Evolutionary conservation across 1,139 yeast species (phyloP).

Genomic region (Pichia sp.): DNA sequence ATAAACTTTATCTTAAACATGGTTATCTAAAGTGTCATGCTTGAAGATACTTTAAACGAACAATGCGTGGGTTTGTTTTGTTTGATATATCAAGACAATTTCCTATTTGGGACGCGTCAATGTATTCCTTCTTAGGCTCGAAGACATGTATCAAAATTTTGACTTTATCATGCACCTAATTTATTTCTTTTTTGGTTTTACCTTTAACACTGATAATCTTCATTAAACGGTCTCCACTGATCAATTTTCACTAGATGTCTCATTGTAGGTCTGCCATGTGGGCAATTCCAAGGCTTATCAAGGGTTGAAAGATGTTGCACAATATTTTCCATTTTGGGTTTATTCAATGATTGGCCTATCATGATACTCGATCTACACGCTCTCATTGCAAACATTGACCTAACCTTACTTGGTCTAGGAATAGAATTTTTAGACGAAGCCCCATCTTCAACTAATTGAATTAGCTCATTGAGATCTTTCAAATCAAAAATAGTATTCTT

Average conservation of each 20-base stretch:
- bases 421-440: constrained; percentile 37
- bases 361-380: constrained; percentile 94
- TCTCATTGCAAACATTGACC: constrained; percentile 87
- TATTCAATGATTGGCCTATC: constrained; percentile 76
- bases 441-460: constrained; percentile 51
- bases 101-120: constrained; percentile 28
- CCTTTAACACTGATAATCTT: constrained; percentile 33
- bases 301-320: constrained; percentile 66
- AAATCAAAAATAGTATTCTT: constrained; percentile 64
- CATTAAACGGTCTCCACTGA: constrained; percentile 44
- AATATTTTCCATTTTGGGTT: constrained; percentile 60
- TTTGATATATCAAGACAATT: constrained; percentile 16
- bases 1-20: too few species aligned
- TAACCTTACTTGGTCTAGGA: constrained; percentile 71
- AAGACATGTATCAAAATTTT: not conserved
- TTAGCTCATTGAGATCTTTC: constrained; percentile 72
- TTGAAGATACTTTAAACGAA: too few species aligned
- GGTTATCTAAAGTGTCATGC: too few species aligned
- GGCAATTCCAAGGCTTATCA: constrained; percentile 98
- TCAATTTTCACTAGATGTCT: constrained; percentile 73
- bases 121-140: constrained; percentile 6
- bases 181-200: too few species aligned
- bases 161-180: not conserved
- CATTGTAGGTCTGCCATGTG: constrained; percentile 98
- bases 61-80: not conserved